Evolutionary conservation across 2,329 filamentous ascomycete species (phyloP).

Genomic region (Penicillium sclerotigenum): DNA sequence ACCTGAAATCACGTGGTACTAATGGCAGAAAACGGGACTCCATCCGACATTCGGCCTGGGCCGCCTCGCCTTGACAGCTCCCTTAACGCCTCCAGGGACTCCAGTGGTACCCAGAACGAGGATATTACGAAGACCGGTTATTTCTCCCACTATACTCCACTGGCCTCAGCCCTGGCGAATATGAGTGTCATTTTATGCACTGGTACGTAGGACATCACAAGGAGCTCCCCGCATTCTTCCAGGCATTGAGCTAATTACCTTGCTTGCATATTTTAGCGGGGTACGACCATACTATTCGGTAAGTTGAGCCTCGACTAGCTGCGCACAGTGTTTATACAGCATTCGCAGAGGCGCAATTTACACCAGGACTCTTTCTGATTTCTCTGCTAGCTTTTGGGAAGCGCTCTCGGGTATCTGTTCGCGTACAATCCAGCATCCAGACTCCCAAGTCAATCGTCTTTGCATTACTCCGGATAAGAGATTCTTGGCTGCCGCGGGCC

Average conservation of each 20-base stretch:
- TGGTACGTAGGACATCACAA: conserved; percentile 44
- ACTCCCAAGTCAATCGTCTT: conserved; percentile 96
- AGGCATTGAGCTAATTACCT: conserved; percentile 13
- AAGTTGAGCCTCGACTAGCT: conserved; percentile 27
- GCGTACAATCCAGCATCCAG: conserved; percentile 94
- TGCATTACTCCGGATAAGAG: conserved; percentile 98
- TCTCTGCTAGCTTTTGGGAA: conserved; percentile 79
- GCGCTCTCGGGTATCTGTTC: conserved; percentile 96
- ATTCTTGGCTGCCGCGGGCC: conserved; percentile 77
- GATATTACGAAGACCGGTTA: conserved; percentile 19
- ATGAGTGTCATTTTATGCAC: conserved; percentile 69
- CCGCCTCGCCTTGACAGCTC: background rate
- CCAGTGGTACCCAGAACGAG: background rate
- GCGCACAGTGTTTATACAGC: background rate
- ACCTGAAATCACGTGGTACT: background rate
- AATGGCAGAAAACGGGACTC: conserved; percentile 3
- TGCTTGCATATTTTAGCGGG: conserved; percentile 51
- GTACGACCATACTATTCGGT: conserved; percentile 75
- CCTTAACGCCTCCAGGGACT: background rate
- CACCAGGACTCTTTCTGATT: background rate
- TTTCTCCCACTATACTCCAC: conserved; percentile 20
- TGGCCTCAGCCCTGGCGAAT: conserved; percentile 11
- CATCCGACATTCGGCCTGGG: background rate
- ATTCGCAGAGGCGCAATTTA: background rate
- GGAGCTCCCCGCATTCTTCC: conserved; percentile 19